Evolutionary conservation across 2,329 filamentous ascomycete genomes (phyloP).

Genomic region (Capronia coronata): DNA sequence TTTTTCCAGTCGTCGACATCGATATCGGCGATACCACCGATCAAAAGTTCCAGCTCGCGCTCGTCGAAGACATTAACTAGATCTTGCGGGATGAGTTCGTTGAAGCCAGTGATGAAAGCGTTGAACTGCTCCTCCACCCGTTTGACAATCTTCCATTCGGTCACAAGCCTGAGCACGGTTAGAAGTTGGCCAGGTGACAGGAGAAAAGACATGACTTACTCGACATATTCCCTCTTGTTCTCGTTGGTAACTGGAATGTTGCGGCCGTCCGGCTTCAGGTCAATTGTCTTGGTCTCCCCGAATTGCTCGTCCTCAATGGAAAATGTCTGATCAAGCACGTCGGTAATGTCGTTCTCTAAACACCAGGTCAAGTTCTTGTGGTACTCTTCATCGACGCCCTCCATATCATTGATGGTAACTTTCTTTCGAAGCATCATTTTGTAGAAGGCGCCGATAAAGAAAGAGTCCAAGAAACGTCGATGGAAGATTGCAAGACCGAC

Average conservation of each 20-base stretch:
- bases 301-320: conserved; percentile 97
- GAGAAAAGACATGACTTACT: conserved; percentile 57
- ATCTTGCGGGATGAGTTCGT: conserved; percentile 93
- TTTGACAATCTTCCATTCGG: conserved; percentile 98
- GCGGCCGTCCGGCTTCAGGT: conserved; percentile 81
- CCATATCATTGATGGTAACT: conserved; percentile 90
- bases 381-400: conserved; percentile 96
- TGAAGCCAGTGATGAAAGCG: conserved; percentile 94
- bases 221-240: conserved; percentile 98
- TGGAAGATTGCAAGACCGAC: conserved; percentile 98
- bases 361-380: conserved; percentile 96
- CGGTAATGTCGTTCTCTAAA: conserved; percentile 93
- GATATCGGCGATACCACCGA: conserved; percentile 98
- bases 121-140: conserved; percentile 97
- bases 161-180: conserved; percentile 61
- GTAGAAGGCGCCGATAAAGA: conserved; percentile 98
- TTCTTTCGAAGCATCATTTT: conserved; percentile 98
- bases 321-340: conserved; percentile 90
- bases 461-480: conserved; percentile 91
- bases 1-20: conserved; percentile 99
- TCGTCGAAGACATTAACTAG: conserved; percentile 98
- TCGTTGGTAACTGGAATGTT: conserved; percentile 96
- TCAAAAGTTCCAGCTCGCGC: conserved; percentile 89
- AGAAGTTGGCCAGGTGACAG: neutral
- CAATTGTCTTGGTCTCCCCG: conserved; percentile 86